Base-by-base conservation (phyloP, 345 rosid species). In the Theobroma cacao region DNA sequence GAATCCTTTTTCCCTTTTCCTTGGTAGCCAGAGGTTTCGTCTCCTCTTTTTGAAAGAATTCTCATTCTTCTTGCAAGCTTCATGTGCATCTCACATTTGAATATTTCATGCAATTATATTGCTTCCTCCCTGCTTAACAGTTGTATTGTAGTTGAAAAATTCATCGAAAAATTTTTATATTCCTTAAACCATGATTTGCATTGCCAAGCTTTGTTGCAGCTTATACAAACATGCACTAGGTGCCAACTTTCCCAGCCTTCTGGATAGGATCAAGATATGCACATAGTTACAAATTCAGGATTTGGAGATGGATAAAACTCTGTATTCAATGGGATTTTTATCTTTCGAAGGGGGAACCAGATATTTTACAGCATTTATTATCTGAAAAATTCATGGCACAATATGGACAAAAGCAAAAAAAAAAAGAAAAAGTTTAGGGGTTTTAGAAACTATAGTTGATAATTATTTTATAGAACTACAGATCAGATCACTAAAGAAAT, bases 71-170 rank as follows among this genome's bases (percentile, higher is more conserved):
- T 68, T 67, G 14, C 60, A 47, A 22, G 53, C 69, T 50, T 73
- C 50, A 58, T 79, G 55, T 79, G 74, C 56, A 38, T 43, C 48
- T 15, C 71, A 64, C 48, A 34, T 78, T 52, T 71, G 80, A 83
- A 72, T 76, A 30, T 62, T 61, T 77, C 77, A 71, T 73, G 78
- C 77, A 41, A 61, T 70, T 77, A 61, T 78, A 41, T 52, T 65
- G 52, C 63, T 56, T 68, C 75, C 55, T 66, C 52, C 75, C 31
- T 63, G 74, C n/a, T 72, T 14, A 74, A 73, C 75, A 68, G 9
- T 30, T 77, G 52, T 66, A 41, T 59, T 82, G n/a, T 67, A 17
- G 28, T 71, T 75, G 72, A 58, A 64, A 69, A 48, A 7, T 31
- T 59, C 24, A 18, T 61, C 10, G 28, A 36, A 52, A 26, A 31